Base-by-base conservation (phyloP, 2,329 filamentous ascomycete species). In the Hypoxylon sp. region DNA sequence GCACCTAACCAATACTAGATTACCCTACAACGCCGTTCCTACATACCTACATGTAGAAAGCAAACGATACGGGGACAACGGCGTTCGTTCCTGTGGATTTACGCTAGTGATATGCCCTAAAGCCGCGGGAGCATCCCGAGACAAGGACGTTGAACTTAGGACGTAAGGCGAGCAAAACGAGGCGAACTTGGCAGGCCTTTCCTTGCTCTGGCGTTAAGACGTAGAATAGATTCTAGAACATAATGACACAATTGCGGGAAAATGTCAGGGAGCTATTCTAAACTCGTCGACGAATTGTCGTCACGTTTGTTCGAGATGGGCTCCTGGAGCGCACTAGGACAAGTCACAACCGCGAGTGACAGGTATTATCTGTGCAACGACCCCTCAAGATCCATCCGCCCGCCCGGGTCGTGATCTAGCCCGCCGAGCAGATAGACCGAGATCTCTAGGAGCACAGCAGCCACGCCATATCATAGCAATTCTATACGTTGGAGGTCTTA, bases 361-460 rank as follows among this genome's bases (percentile, higher is more conserved):
- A 54, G 42, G 51, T 53, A 30, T 44, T 49, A 59, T 26, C 40
- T 40, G 36, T 50, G 49, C 55, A 53, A 48, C 53, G 55, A 30
- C 38, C 11, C 48, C 45, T 24, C 28, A 57, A 67, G 55, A 61
- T 64, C 60, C 54, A 65, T 57, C 65, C 65, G 48, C 36, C 56
- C 53, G 33, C 38, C 32, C 24, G 58, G 65, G 28, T 58, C 65
- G 14, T 56, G 46, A 57, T 54, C 52, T 51, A 50, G 51, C 52
- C 50, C 33, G 45, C 44, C 48, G 18, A 40, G 58, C 40, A 58
- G 53, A 59, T 62, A 58, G 16, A 49, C 49, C 42, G 42, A 60
- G 28, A 62, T 62, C 58, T 65, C 33, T 54, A 36, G 57, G 61
- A 38, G 54, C 57, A 62, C 64, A 48, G n/a, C 61, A 67, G 57